These are phyloP conservation scores for Myxozyma monticola DNA, from an alignment of 805 yeast species.

Conservation along the genomic window DNA sequence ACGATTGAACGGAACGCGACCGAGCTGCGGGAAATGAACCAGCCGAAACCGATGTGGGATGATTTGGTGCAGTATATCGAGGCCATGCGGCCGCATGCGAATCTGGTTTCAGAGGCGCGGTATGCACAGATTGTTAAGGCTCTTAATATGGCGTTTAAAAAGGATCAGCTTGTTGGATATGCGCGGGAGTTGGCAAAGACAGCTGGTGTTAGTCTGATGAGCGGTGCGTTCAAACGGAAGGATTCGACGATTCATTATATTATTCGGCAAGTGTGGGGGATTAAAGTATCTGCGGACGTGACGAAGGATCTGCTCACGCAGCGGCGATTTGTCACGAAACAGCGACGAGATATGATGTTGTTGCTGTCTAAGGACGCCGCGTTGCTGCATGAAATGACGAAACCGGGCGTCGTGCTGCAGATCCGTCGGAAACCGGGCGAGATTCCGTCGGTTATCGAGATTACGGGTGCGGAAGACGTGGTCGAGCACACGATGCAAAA, in stretches of 20 bases:
- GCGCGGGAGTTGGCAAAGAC: too few species aligned
- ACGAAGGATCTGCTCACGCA: constrained; percentile 15
- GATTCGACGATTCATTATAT: constrained; percentile 6
- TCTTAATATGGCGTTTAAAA: constrained; percentile 12
- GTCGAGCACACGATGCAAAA: constrained; percentile 7
- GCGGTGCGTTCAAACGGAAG: too few species aligned
- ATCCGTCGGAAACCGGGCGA: constrained; percentile 4
- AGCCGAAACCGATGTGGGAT: too few species aligned
- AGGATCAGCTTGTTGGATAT: constrained; percentile 8
- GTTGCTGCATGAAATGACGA: constrained; percentile 9
- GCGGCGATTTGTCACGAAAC: not conserved
- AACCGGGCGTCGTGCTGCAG: constrained; percentile 3
- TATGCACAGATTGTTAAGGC: constrained; percentile 5
- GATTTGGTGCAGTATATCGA: constrained; percentile 10
- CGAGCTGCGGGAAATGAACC: too few species aligned
- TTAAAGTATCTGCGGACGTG: constrained; percentile 11
- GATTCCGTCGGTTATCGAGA: constrained; percentile 1
- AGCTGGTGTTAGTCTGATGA: too few species aligned
- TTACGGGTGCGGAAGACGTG: constrained; percentile 6
- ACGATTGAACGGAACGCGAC: not conserved
- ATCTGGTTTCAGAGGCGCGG: constrained; percentile 11
- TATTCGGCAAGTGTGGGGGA: constrained; percentile 14
- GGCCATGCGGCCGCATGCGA: constrained; percentile 10
- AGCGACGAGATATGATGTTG: constrained; percentile 16
- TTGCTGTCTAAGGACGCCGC: constrained; percentile 7